phyloP scores from a whole-genome alignment of 169 alveolate genomes.

The Babesia ovata region DNA sequence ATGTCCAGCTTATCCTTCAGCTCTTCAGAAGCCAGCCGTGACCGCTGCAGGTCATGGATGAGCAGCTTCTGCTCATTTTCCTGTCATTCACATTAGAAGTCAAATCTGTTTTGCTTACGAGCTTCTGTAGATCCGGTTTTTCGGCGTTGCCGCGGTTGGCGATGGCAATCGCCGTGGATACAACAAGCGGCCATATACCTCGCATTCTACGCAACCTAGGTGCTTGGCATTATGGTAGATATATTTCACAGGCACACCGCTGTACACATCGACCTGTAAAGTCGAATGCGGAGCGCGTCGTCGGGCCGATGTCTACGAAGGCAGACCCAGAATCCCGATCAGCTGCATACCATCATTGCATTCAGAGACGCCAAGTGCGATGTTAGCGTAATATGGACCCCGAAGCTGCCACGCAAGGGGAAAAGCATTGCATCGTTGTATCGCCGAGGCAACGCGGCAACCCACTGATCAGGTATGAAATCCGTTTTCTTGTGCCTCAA shows the following conservation, averaged over 20 bases:
- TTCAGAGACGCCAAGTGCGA: not conserved
- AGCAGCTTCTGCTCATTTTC: slow-evolving; percentile 67
- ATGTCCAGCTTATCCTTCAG: slow-evolving; percentile 41
- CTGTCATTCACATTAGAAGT: not conserved
- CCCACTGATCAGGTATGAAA: slow-evolving; percentile 72
- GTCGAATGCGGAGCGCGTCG: not conserved
- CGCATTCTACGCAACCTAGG: not conserved
- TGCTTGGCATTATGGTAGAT: not conserved
- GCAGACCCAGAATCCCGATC: too few relatives aligned
- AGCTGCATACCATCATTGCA: too few relatives aligned
- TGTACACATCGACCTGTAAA: slow-evolving; percentile 1
- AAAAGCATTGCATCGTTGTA: slow-evolving; percentile 52
- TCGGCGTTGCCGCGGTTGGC: not conserved
- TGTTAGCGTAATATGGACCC: slow-evolving; percentile 22
- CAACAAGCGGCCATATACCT: not conserved
- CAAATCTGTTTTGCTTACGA: not conserved
- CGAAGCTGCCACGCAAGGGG: not conserved
- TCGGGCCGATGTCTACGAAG: slow-evolving; percentile 9
- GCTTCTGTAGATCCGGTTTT: slow-evolving; percentile 5
- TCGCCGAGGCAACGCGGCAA: slow-evolving; percentile 76
- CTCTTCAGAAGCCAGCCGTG: slow-evolving; percentile 16
- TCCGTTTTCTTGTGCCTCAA: too few relatives aligned
- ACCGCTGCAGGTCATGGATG: slow-evolving; percentile 37
- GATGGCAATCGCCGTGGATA: not conserved
- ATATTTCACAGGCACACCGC: not conserved